A percentile compares a stretch with the other conserved stretches of the same genome.
Conservation (phyloP, 1,139 yeast genomes). For the Candida sojae region DNA sequence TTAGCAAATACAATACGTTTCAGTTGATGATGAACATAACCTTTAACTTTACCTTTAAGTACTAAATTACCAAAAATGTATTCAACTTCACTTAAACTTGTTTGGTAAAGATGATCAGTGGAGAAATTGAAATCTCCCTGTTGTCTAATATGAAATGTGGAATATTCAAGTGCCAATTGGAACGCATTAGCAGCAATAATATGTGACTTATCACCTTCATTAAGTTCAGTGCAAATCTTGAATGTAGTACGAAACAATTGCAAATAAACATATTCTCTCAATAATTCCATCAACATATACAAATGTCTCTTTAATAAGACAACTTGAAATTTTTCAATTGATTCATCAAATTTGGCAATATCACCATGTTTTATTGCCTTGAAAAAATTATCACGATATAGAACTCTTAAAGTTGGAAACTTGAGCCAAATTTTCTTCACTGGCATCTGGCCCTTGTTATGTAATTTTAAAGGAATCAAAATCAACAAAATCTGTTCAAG, state of each 20-base stretch:
- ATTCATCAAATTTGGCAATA: slow-evolving; percentile 46
- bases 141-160: slow-evolving; percentile 21
- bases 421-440: slow-evolving; percentile 36
- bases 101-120: slow-evolving; percentile 12
- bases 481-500: slow-evolving; percentile 46
- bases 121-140: slow-evolving; percentile 9
- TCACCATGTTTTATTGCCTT: slow-evolving; percentile 57
- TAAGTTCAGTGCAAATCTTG: slow-evolving; percentile 26
- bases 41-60: slow-evolving; percentile 64
- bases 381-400: slow-evolving; percentile 53
- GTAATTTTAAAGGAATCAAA: slow-evolving; percentile 56
- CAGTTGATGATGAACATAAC: slow-evolving; percentile 73
- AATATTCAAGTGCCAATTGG: slow-evolving; percentile 47
- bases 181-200: slow-evolving; percentile 51
- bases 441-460: slow-evolving; percentile 46
- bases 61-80: slow-evolving; percentile 72
- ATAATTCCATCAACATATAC: slow-evolving; percentile 59
- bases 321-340: slow-evolving; percentile 45
- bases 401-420: slow-evolving; percentile 41
- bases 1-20: slow-evolving; percentile 79
- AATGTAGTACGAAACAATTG: slow-evolving; percentile 55
- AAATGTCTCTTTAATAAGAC: slow-evolving; percentile 61
- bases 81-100: slow-evolving; percentile 59
- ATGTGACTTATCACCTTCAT: slow-evolving; percentile 33
- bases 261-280: slow-evolving; percentile 54